Conservation (phyloP, 2,329 filamentous ascomycete genomes). For the Aspergillus ochraceoroseus region DNA sequence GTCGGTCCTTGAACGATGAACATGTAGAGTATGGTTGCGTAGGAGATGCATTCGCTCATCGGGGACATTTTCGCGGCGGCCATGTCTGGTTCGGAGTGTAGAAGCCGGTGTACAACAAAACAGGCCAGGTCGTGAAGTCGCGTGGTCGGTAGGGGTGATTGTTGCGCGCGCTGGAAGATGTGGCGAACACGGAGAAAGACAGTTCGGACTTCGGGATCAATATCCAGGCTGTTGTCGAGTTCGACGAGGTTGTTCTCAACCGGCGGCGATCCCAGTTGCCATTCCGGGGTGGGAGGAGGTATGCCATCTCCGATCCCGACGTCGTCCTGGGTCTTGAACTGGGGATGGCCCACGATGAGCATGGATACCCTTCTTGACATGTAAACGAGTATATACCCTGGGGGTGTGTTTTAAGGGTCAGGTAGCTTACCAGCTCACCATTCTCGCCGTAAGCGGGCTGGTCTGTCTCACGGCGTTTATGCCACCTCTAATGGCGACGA, state of each 20-base stretch:
- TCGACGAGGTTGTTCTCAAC: not conserved
- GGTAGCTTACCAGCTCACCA: slow-evolving; percentile 53
- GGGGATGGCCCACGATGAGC: slow-evolving; percentile 51
- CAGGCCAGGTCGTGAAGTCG: slow-evolving; percentile 54
- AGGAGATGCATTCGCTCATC: slow-evolving; percentile 46
- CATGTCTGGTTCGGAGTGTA: slow-evolving; percentile 24
- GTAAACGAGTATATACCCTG: not conserved
- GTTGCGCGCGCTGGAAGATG: slow-evolving; percentile 40
- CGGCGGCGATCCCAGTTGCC: slow-evolving; percentile 37
- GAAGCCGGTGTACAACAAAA: slow-evolving; percentile 51
- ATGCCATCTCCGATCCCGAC: slow-evolving; percentile 48
- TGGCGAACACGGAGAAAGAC: slow-evolving; percentile 44
- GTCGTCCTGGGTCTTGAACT: slow-evolving; percentile 53
- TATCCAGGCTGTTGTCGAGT: slow-evolving; percentile 16
- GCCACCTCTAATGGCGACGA: slow-evolving; percentile 50
- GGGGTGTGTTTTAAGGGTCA: too few relatives aligned
- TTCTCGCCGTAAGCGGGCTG: slow-evolving; percentile 52
- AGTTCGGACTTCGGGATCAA: slow-evolving; percentile 37
- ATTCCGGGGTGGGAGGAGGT: slow-evolving; percentile 47
- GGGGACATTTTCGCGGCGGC: slow-evolving; percentile 13
- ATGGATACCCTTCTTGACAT: slow-evolving; percentile 50
- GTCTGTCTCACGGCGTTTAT: slow-evolving; percentile 47
- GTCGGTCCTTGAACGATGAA: slow-evolving; percentile 52
- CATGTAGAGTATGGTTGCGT: slow-evolving; percentile 49
- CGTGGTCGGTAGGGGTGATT: slow-evolving; percentile 32